Percentiles rank a stretch among this genome's conserved stretches.
These are phyloP conservation scores for Anisodus tanguticus DNA, from an alignment of 257 asterid species.

Conservation along the genomic window DNA sequence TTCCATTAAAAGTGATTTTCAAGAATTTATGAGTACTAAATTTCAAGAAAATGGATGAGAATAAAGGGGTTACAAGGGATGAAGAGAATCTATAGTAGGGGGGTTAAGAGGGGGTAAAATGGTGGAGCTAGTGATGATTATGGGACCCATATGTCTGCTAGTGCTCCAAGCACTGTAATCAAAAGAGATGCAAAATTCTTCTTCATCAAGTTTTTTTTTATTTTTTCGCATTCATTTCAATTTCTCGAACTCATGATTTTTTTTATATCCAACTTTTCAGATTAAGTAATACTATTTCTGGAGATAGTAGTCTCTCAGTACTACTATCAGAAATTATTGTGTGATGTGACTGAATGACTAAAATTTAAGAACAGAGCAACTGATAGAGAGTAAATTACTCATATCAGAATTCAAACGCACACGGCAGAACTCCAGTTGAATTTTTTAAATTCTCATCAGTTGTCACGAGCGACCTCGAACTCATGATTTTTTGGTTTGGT, in stretches of 20 bases:
- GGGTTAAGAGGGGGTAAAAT: slow-evolving; percentile 27
- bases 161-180: slow-evolving; percentile 50
- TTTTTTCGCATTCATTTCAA: slow-evolving; percentile 10
- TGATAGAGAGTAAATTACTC: too few species aligned
- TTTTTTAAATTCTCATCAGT: too few species aligned
- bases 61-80: not conserved
- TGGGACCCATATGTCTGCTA: slow-evolving; percentile 62
- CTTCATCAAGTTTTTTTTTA: slow-evolving; percentile 25
- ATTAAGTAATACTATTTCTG: too few species aligned
- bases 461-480: too few species aligned
- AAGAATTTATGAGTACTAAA: slow-evolving; percentile 33
- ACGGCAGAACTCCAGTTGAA: too few species aligned
- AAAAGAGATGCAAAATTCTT: slow-evolving; percentile 24
- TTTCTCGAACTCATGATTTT: slow-evolving; percentile 28
- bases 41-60: slow-evolving; percentile 18
- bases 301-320: too few species aligned
- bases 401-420: too few species aligned
- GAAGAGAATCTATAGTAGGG: slow-evolving; percentile 1
- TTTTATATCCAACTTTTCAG: not conserved
- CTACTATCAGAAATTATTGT: too few species aligned
- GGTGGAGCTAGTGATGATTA: slow-evolving; percentile 57
- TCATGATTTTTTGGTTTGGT: not conserved
- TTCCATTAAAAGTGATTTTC: slow-evolving; percentile 44
- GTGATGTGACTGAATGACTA: too few species aligned
- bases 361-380: too few species aligned